Conservation (phyloP, 192 early-diverging fungal genomes). For the Linnemannia hyalina region DNA sequence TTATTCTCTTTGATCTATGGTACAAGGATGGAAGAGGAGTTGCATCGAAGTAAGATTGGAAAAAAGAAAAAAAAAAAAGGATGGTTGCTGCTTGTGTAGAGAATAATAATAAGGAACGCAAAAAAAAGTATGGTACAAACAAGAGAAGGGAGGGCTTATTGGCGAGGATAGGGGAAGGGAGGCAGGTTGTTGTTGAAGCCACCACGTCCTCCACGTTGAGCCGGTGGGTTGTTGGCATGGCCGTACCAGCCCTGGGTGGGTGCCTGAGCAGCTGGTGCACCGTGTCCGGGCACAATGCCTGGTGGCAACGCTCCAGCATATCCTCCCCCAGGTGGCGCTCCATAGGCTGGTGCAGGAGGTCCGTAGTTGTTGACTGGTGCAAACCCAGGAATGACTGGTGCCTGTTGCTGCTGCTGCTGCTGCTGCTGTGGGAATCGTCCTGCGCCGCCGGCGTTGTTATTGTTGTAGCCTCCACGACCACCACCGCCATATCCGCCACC, state of each 20-base stretch:
- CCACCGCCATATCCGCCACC: slow-evolving; percentile 41
- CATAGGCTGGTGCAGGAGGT: slow-evolving; percentile 24
- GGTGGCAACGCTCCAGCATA: slow-evolving; percentile 34
- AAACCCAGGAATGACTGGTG: slow-evolving; percentile 30
- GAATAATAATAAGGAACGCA: slow-evolving; percentile 3
- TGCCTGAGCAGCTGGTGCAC: slow-evolving; percentile 7
- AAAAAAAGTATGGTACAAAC: slow-evolving; percentile 15
- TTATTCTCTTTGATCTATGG: slow-evolving; percentile 4
- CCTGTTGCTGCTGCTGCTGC: slow-evolving; percentile 7
- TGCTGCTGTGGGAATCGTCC: slow-evolving; percentile 7
- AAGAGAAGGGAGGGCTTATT: slow-evolving; percentile 2
- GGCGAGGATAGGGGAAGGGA: slow-evolving; percentile 49
- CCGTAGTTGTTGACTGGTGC: slow-evolving; percentile 52
- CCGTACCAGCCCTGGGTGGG: slow-evolving; percentile 44
- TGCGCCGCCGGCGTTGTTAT: background rate
- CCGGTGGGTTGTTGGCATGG: slow-evolving; percentile 18
- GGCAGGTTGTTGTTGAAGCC: slow-evolving; percentile 41
- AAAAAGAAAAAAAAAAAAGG: slow-evolving; percentile 12
- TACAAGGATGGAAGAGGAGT: background rate
- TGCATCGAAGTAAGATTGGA: slow-evolving; percentile 9
- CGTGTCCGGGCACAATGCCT: slow-evolving; percentile 37
- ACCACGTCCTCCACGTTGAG: slow-evolving; percentile 25
- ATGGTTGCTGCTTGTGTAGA: background rate
- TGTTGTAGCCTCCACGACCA: slow-evolving; percentile 9
- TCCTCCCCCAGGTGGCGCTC: slow-evolving; percentile 16